A percentile compares a stretch with the other conserved stretches of the same genome.
Evolutionary conservation across 2,329 filamentous ascomycete genomes (phyloP).

Genomic region (Acrodontium crateriforme): DNA sequence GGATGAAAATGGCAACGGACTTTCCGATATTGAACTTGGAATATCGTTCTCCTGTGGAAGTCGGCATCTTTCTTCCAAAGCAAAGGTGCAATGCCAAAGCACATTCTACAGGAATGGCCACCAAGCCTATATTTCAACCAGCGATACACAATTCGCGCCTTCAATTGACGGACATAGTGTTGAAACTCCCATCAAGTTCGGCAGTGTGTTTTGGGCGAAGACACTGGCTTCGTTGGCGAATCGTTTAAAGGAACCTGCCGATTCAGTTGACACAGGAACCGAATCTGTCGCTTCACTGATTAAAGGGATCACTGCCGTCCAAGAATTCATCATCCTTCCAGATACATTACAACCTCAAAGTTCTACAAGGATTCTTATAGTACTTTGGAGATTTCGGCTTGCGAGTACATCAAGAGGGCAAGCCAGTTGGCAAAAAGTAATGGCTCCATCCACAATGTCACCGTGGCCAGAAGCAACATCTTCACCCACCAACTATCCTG

Average conservation of each 20-base stretch:
- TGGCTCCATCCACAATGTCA: constrained; percentile 6
- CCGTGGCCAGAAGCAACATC: constrained; percentile 1
- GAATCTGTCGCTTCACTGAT: constrained; percentile 21
- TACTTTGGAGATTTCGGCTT: constrained; percentile 18
- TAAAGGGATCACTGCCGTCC: constrained; percentile 26
- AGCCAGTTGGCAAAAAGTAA: constrained; percentile 16
- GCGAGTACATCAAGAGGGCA: constrained; percentile 10
- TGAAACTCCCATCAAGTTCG: constrained; percentile 24
- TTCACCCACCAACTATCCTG: constrained; percentile 1
- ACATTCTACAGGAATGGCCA: constrained; percentile 14
- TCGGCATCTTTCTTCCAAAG: constrained; percentile 8
- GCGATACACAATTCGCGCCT: constrained; percentile 7
- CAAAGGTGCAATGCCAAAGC: constrained; percentile 12
- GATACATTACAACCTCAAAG: constrained; percentile 15
- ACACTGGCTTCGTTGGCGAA: constrained; percentile 20
- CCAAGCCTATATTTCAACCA: constrained; percentile 8
- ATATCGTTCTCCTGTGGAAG: constrained; percentile 19
- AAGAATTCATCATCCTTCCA: constrained; percentile 27
- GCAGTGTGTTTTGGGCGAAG: constrained; percentile 31
- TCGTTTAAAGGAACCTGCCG: constrained; percentile 7
- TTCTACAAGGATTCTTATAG: constrained; percentile 17
- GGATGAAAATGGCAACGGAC: constrained; percentile 18
- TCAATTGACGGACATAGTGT: constrained; percentile 9
- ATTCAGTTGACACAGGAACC: constrained; percentile 4
- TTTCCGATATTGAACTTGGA: constrained; percentile 21